Percentiles rank a stretch among this genome's conserved stretches.
These are phyloP conservation scores for Mycosphaerelloides madeirae DNA, from an alignment of 2,329 filamentous ascomycete species.

Conservation along the genomic window DNA sequence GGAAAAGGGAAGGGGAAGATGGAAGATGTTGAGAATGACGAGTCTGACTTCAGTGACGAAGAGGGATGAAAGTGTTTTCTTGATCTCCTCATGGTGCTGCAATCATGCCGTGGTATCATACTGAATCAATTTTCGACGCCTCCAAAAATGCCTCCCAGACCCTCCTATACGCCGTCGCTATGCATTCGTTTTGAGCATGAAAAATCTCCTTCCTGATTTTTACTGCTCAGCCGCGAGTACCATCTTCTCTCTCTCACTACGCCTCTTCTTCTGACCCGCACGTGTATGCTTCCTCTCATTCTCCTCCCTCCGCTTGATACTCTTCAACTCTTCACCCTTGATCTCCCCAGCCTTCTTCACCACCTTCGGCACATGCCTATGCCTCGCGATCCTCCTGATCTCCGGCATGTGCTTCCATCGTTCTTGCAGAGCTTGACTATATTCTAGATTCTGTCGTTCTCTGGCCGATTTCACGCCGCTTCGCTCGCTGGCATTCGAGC, in stretches of 20 bases:
- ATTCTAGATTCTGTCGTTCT: constrained; percentile 84
- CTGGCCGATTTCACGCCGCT: constrained; percentile 80
- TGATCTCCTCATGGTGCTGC: too few relatives aligned
- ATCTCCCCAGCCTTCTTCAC: constrained; percentile 96
- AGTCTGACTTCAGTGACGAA: too few relatives aligned
- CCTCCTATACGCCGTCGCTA: constrained; percentile 14
- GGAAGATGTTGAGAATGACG: too few relatives aligned
- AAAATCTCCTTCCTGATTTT: neutral
- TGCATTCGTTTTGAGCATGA: neutral
- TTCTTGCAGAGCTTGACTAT: constrained; percentile 77
- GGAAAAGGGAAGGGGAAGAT: constrained; percentile 29
- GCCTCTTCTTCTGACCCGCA: constrained; percentile 70
- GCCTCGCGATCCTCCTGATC: constrained; percentile 80
- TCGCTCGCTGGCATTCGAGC: constrained; percentile 75
- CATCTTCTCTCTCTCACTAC: constrained; percentile 88
- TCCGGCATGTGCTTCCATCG: constrained; percentile 95
- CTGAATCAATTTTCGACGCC: too few relatives aligned
- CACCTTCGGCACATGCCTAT: constrained; percentile 85
- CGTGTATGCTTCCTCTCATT: constrained; percentile 89
- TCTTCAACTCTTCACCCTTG: constrained; percentile 80
- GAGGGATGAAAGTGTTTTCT: too few relatives aligned
- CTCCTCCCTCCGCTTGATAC: constrained; percentile 86
- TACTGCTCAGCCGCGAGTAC: constrained; percentile 65
- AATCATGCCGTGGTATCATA: neutral
- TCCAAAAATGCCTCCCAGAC: neutral